These are phyloP conservation scores for Neurospora discreta DNA, from an alignment of 495 filamentous ascomycete species.

Conservation along the genomic window DNA sequence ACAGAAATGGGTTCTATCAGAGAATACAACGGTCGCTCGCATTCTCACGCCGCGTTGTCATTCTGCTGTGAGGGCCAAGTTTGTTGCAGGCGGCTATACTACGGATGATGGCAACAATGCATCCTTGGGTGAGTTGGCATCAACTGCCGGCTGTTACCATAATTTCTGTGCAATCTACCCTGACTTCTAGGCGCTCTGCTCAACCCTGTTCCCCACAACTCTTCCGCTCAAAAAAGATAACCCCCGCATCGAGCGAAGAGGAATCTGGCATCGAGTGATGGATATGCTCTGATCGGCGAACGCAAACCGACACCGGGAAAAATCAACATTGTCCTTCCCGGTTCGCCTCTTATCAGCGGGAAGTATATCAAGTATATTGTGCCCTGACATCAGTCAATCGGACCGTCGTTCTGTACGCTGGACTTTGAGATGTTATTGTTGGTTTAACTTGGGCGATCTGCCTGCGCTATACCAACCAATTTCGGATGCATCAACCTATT, in stretches of 20 bases:
- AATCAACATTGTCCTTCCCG: background rate
- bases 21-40: background rate
- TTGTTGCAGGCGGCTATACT: background rate
- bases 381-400: background rate
- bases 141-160: slow-evolving; percentile 1
- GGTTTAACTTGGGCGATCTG: background rate
- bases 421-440: background rate
- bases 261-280: background rate
- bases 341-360: background rate
- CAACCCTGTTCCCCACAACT: background rate
- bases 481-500: background rate
- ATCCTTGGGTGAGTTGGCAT: background rate
- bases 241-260: background rate
- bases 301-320: background rate
- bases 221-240: background rate
- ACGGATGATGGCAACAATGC: background rate
- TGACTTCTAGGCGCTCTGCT: background rate
- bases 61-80: background rate
- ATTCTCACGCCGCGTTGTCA: background rate
- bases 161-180: background rate
- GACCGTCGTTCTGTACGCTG: background rate
- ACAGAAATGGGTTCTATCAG: background rate
- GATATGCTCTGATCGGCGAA: background rate
- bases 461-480: background rate
- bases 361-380: background rate